phyloP scores from a whole-genome alignment of 2,329 filamentous ascomycete species.

The Chrysoporthe austroafricana region DNA sequence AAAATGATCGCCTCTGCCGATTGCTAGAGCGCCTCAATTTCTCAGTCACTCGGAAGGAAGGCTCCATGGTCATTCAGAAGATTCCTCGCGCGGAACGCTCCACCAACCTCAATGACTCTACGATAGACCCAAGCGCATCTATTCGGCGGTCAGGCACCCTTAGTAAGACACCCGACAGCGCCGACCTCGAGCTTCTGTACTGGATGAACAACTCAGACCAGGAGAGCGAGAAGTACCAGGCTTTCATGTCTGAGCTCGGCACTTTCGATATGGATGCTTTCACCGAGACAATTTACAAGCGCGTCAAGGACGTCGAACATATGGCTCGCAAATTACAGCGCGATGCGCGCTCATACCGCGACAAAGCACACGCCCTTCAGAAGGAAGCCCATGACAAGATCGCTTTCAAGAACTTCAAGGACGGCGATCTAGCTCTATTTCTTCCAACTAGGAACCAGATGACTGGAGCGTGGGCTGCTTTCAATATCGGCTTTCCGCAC shows the following conservation, averaged over 20 bases:
- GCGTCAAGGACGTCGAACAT: conserved; percentile 91
- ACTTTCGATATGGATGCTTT: conserved; percentile 85
- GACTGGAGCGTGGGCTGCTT: conserved; percentile 94
- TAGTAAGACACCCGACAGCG: conserved; percentile 60
- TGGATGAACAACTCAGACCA: conserved; percentile 77
- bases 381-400: conserved; percentile 95
- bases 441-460: conserved; percentile 92
- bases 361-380: conserved; percentile 79
- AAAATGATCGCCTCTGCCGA: conserved; percentile 81
- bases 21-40: conserved; percentile 89
- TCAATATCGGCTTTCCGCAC: conserved; percentile 96
- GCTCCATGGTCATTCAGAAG: conserved; percentile 76
- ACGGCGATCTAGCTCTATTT: conserved; percentile 92
- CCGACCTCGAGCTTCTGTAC: conserved; percentile 74
- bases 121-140: conserved; percentile 55
- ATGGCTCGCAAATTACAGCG: conserved; percentile 92
- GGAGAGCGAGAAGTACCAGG: conserved; percentile 74
- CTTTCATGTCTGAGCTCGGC: conserved; percentile 74
- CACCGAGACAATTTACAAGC: conserved; percentile 81
- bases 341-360: conserved; percentile 83
- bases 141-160: conserved; percentile 58
- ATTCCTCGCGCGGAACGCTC: conserved; percentile 63
- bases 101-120: conserved; percentile 60
- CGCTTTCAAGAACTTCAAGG: conserved; percentile 92
- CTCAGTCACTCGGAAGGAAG: conserved; percentile 73